phyloP scores from a whole-genome alignment of 371 early-diverging fungal species.

The Mortierella sp. region DNA sequence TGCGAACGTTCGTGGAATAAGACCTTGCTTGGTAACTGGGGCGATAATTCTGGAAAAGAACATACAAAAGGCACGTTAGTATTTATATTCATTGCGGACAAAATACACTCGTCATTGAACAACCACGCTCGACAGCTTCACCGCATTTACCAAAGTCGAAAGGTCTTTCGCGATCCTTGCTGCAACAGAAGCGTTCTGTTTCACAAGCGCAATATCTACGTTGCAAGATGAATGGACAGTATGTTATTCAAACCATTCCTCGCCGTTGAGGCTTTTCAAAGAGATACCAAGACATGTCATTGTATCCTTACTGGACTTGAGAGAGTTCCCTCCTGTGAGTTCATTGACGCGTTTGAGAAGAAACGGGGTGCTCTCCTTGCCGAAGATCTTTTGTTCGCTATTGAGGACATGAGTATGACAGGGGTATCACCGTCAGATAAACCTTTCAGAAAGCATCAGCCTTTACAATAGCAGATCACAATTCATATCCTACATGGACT shows the following conservation, averaged over 20 bases:
- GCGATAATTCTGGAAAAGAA: neutral
- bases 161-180: conserved; percentile 76
- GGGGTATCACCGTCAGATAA: neutral
- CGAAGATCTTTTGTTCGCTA: conserved; percentile 68
- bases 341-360: conserved; percentile 83
- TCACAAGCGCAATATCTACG: conserved; percentile 86
- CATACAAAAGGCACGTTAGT: neutral
- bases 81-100: neutral
- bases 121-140: no score
- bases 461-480: no score
- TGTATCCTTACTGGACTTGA: conserved; percentile 74
- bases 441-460: neutral
- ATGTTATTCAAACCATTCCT: neutral
- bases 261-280: neutral
- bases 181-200: conserved; percentile 90
- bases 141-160: conserved; percentile 35
- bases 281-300: neutral
- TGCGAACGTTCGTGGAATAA: conserved; percentile 34
- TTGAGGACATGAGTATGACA: neutral
- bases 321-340: conserved; percentile 82
- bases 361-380: conserved; percentile 93
- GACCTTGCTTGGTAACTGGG: conserved; percentile 14
- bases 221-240: neutral
- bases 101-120: no score
- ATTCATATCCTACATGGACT: conserved; percentile 61